Conservation (phyloP, 2,329 filamentous ascomycete species). For the Diplodia seriata region DNA sequence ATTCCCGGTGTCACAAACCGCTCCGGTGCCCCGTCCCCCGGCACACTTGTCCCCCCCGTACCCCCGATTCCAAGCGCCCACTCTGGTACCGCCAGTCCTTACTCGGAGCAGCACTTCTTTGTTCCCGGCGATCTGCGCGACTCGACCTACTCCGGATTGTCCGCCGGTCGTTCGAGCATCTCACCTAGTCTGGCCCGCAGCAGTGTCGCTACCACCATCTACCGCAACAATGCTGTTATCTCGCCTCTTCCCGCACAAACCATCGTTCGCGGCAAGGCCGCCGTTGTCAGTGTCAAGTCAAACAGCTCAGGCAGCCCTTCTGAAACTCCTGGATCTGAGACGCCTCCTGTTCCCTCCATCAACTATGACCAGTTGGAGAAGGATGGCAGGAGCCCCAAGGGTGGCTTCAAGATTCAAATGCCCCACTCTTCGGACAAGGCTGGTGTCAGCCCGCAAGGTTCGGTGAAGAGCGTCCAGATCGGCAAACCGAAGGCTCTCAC, state of each 20-base stretch:
- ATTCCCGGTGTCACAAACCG: constrained; percentile 97
- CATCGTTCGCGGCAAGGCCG: constrained; percentile 85
- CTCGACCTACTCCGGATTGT: constrained; percentile 85
- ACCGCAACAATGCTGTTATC: constrained; percentile 87
- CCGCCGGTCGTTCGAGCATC: constrained; percentile 60
- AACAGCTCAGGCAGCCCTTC: constrained; percentile 61
- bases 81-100: constrained; percentile 62
- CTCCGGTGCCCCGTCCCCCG: constrained; percentile 81
- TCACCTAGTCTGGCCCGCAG: constrained; percentile 57
- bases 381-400: constrained; percentile 35
- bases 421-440: constrained; percentile 42
- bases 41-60: constrained; percentile 85
- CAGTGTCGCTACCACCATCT: constrained; percentile 88
- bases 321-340: constrained; percentile 55
- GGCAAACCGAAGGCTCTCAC: constrained; percentile 56
- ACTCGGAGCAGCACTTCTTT: constrained; percentile 87
- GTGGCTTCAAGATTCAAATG: constrained; percentile 51
- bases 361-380: constrained; percentile 59
- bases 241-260: constrained; percentile 81
- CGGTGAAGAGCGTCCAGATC: constrained; percentile 48
- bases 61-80: constrained; percentile 79
- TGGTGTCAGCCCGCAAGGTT: constrained; percentile 44
- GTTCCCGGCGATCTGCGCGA: constrained; percentile 88
- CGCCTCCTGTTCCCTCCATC: constrained; percentile 77
- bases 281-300: constrained; percentile 90